Conservation (phyloP, 176 grass and related monocot genomes). For the Zizania latifolia region DNA sequence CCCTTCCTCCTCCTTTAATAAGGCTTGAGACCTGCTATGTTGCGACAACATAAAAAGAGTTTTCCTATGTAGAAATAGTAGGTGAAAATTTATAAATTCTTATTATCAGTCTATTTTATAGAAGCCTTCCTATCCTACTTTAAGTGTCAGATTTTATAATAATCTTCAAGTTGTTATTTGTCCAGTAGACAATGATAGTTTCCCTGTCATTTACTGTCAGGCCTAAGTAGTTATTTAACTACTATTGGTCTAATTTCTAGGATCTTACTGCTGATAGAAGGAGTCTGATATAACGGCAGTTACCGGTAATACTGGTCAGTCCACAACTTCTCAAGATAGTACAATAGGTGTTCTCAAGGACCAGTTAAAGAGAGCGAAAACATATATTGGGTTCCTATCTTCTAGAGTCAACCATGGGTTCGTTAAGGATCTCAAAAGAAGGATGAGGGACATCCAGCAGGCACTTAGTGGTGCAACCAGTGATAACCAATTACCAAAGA, state of each 20-base stretch:
- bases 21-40: too few relatives aligned
- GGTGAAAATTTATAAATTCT: background rate
- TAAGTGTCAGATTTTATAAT: background rate
- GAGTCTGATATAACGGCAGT: background rate
- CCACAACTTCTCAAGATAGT: slow-evolving; percentile 23
- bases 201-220: background rate
- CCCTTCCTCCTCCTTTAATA: too few relatives aligned
- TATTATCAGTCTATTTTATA: background rate
- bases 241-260: slow-evolving; percentile 29
- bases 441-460: slow-evolving; percentile 53
- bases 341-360: slow-evolving; percentile 48
- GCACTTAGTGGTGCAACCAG: slow-evolving; percentile 52
- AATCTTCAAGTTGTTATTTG: background rate
- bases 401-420: slow-evolving; percentile 57
- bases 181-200: background rate
- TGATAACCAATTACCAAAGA: slow-evolving; percentile 53
- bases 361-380: slow-evolving; percentile 66
- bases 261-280: slow-evolving; percentile 34
- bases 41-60: too few relatives aligned
- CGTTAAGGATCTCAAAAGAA: slow-evolving; percentile 45
- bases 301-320: slow-evolving; percentile 8
- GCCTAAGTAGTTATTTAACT: background rate
- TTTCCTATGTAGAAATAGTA: background rate
- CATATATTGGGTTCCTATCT: slow-evolving; percentile 39
- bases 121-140: background rate